Evolutionary conservation across 257 asterid species (phyloP), one percentile per base, ranked within the genome.

Genomic region (Penstemon newberryi): DNA sequence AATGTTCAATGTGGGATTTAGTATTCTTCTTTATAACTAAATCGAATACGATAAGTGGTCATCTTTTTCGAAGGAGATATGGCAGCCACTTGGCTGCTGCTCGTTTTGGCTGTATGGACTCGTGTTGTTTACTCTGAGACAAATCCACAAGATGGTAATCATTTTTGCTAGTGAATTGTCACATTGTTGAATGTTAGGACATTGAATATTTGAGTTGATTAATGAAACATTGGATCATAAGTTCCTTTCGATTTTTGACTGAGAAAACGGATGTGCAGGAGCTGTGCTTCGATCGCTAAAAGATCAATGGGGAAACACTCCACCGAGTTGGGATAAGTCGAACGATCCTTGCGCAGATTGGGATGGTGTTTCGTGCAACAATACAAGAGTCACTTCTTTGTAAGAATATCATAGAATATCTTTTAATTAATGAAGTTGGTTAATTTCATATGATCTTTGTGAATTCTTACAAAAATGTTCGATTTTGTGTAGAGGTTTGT

Each of bases 351-450:
- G 98, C 43, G 81, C 77, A 49, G 66, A 53, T 0, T 92, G 98
- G 98, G 98, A 92, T 42, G 98, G 98, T 57, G 83, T 92, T 59
- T 69, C 86, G 60, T 92, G 98, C 77, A 86, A 82, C 77, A 76
- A 73, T 81, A 78, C 96, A 12, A 86, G 94, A 67, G 92, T 92
- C 64, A 86, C 90, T 61, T 84, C 90, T 18, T 47, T 92, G 98
- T 92, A 66, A 80, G 90, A 52, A 42, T 19, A 12, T 41, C 55
- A 25, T 25, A 36, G 33, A 38, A 18, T 7, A 4, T 1, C 7
- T 15, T 15, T 36, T 6, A 39, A 44, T 19, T 44, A 6, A 6
- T n/a, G 54, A 59, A 13, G 13, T 19, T 36, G 42, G 43, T 15
- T 8, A 0, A 12, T 6, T 6, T 40, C 10, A 19, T 12, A 55